Evolutionary conservation across 139 green algal genomes (phyloP).

Genomic region (Zygnema cylindricum): DNA sequence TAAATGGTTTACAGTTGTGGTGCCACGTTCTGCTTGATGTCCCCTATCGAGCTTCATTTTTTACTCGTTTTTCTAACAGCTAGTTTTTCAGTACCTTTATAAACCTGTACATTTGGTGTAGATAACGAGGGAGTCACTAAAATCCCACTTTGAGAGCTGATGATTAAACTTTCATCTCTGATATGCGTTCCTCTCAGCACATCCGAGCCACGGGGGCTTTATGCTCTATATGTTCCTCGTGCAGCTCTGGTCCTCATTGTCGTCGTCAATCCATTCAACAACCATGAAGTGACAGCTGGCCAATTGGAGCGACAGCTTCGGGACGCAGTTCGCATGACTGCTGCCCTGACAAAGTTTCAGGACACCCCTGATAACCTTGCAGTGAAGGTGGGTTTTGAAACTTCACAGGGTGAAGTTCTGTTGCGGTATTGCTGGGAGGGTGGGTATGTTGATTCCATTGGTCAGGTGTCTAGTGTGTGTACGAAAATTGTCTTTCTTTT

Average conservation of each 20-base stretch:
- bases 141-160: not conserved
- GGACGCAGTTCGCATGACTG: constrained; percentile 61
- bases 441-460: too few species aligned
- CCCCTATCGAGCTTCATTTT: too few species aligned
- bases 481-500: too few species aligned
- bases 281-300: constrained; percentile 66
- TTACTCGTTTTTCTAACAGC: too few species aligned
- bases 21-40: too few species aligned
- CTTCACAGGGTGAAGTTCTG: too few species aligned
- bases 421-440: too few species aligned
- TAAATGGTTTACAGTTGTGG: too few species aligned
- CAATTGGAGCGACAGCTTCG: constrained; percentile 70
- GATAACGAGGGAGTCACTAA: too few species aligned
- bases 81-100: too few species aligned
- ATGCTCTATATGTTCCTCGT: constrained; percentile 14
- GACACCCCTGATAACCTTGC: not conserved
- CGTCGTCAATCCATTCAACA: constrained; percentile 67
- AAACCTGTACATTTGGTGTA: too few species aligned
- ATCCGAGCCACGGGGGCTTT: constrained; percentile 46
- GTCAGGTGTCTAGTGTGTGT: too few species aligned
- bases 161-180: constrained; percentile 11
- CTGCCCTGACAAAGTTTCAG: not conserved
- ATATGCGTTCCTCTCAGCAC: constrained; percentile 16
- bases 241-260: constrained; percentile 66
- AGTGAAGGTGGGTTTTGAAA: constrained; percentile 8